Conservation (phyloP, 2,329 filamentous ascomycete genomes). For the Raffaelea ambrosiae region DNA sequence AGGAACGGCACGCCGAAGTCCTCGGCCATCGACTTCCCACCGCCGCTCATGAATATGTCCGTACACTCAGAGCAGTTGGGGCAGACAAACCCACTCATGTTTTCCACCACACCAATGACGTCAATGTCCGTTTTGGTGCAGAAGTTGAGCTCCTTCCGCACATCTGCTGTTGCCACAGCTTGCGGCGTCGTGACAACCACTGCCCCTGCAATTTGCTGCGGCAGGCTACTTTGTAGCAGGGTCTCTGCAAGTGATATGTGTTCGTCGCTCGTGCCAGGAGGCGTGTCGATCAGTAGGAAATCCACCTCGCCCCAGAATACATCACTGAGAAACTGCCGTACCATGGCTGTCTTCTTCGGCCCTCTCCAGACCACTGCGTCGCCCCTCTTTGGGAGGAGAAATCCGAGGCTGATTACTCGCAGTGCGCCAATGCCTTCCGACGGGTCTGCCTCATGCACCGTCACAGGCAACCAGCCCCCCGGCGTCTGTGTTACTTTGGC, state of each 20-base stretch:
- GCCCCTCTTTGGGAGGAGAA: conserved; percentile 71
- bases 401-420: conserved; percentile 86
- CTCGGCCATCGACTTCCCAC: conserved; percentile 78
- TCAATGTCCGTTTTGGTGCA: conserved; percentile 74
- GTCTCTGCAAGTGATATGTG: conserved; percentile 93
- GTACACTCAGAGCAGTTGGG: conserved; percentile 76
- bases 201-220: conserved; percentile 70
- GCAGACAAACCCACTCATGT: conserved; percentile 92
- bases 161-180: conserved; percentile 85
- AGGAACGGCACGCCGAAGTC: conserved; percentile 81
- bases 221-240: conserved; percentile 53
- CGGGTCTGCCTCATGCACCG: conserved; percentile 59
- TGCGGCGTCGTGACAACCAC: conserved; percentile 96
- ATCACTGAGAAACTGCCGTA: conserved; percentile 88
- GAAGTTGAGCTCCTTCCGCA: conserved; percentile 91
- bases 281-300: conserved; percentile 90
- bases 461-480: conserved; percentile 84
- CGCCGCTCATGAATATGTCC: conserved; percentile 86
- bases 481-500: conserved; percentile 87
- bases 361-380: conserved; percentile 97
- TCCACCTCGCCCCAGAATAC: conserved; percentile 85
- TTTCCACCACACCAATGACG: conserved; percentile 86
- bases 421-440: conserved; percentile 51
- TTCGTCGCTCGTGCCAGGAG: conserved; percentile 92
- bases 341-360: conserved; percentile 98